Base-by-base conservation (phyloP, 2,329 filamentous ascomycete species). In the Sordariomycetes sp. region DNA sequence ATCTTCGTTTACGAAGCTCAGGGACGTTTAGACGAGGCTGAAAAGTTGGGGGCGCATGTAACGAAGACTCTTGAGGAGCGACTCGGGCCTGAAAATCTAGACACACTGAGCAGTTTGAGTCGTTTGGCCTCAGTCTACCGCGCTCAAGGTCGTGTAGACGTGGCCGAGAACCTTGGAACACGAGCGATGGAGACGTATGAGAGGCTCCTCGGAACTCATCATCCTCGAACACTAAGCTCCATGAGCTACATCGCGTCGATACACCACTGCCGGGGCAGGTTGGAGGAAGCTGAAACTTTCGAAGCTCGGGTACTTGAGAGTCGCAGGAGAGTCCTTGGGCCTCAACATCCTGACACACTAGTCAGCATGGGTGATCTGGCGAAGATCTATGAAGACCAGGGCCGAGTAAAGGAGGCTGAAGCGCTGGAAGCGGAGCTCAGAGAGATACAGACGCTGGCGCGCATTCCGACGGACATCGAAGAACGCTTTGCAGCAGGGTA, bases 1-100 rank as follows among this genome's bases (percentile, higher is more conserved):
- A 28, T 32, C 15, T 20, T 17, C 10, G 33, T 20, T 14, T 35
- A 24, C 17, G 17, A 16, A 10, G 23, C 23, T 11, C 19, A 38
- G 15, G 31, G 28, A 14, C 32, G 32, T 20, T 30, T 19, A 30
- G 21, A 35, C 4, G 34, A 42, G 12, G 35, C 28, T 4, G 30
- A 27, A 18, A 32, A 28, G n/a, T 19, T 33, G n/a, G 15, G 23
- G 21, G 12, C 17, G 24, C 15, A 21, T 10, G 33, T 21, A 7
- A 5, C 21, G 24, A 12, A 29, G 24, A 15, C 8, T 6, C 6
- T 10, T 8, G 29, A 34, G 24, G 14, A 7, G 21, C 18, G 14
- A 19, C 24, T 34, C 12, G 23, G 27, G 15, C 11, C 10, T 8
- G 27, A 29, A 8, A 8, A 29, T 29, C 14, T 16, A 14, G 14